Percentiles rank a stretch among this genome's conserved stretches.
Evolutionary conservation across 73 alveolate genomes (phyloP).

Genomic region (Durusdinium trenchii): DNA sequence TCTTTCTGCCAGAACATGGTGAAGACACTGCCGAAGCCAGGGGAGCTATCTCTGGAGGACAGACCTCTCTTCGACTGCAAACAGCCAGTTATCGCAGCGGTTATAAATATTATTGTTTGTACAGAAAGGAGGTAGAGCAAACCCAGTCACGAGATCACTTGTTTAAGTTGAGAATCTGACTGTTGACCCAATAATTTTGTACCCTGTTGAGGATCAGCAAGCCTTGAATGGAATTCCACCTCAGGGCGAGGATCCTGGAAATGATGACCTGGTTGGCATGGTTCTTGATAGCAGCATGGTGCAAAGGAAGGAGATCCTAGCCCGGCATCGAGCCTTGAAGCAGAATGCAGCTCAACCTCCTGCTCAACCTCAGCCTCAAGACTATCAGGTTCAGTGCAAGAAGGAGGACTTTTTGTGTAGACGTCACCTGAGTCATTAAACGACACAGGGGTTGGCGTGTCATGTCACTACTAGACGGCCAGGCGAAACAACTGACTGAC

Average conservation of each 20-base stretch:
- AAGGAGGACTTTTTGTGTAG: no score
- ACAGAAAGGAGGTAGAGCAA: neutral
- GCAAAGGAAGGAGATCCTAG: neutral
- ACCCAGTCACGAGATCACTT: no score
- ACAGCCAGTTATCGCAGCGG: neutral
- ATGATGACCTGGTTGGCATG: neutral
- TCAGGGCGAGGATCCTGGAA: neutral
- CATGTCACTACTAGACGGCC: no score
- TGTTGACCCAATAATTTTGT: neutral
- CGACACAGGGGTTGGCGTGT: no score
- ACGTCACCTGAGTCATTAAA: no score
- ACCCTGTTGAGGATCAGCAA: neutral
- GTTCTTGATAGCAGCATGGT: neutral
- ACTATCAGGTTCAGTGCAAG: no score
- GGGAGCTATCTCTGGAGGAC: neutral
- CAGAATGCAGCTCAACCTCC: neutral
- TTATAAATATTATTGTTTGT: neutral
- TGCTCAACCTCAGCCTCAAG: no score
- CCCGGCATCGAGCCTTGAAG: neutral
- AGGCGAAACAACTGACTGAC: no score
- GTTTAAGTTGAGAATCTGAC: no score
- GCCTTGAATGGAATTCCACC: constrained; percentile 2
- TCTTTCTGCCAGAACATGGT: neutral
- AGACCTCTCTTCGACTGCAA: neutral
- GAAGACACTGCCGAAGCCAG: neutral